A percentile compares a stretch with the other conserved stretches of the same genome.
Evolutionary conservation across 495 filamentous ascomycete genomes (phyloP).

Genomic region (Penicillium egyptiacum): DNA sequence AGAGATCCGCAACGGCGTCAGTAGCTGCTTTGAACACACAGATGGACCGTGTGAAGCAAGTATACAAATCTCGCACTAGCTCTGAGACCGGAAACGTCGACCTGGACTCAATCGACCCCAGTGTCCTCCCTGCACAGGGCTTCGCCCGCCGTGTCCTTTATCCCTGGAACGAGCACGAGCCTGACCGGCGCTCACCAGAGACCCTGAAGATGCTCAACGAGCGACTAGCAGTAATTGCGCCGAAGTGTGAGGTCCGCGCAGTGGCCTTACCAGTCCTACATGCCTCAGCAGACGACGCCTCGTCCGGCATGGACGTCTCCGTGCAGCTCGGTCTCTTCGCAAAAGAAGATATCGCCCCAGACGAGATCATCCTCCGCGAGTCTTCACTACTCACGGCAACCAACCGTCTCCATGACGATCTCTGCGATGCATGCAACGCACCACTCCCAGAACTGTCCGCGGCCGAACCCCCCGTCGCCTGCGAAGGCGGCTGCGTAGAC

Average conservation of each 20-base stretch:
- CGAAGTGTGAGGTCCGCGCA: slow-evolving; percentile 67
- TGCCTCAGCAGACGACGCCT: slow-evolving; percentile 32
- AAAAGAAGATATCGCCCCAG: slow-evolving; percentile 71
- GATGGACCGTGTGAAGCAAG: slow-evolving; percentile 29
- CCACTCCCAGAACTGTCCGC: slow-evolving; percentile 64
- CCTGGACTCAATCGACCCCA: slow-evolving; percentile 41
- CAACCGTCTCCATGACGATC: slow-evolving; percentile 72
- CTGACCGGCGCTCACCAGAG: slow-evolving; percentile 72
- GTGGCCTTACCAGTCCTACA: slow-evolving; percentile 70
- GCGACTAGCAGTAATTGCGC: slow-evolving; percentile 62
- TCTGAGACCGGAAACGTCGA: slow-evolving; percentile 37
- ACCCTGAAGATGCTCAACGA: slow-evolving; percentile 67
- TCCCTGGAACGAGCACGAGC: slow-evolving; percentile 90
- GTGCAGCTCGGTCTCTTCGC: slow-evolving; percentile 88
- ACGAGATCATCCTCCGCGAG: slow-evolving; percentile 77
- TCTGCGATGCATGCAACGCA: slow-evolving; percentile 81
- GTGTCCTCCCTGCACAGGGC: slow-evolving; percentile 66
- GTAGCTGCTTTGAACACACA: slow-evolving; percentile 25
- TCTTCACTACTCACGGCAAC: slow-evolving; percentile 79
- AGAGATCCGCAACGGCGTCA: slow-evolving; percentile 10
- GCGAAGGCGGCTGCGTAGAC: slow-evolving; percentile 69
- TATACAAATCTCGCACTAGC: slow-evolving; percentile 32
- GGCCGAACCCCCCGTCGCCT: slow-evolving; percentile 52
- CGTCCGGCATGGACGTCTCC: slow-evolving; percentile 33
- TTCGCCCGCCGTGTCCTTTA: slow-evolving; percentile 84